Conservation (phyloP, 208 protist genomes). For the Crithidia expoeki region DNA sequence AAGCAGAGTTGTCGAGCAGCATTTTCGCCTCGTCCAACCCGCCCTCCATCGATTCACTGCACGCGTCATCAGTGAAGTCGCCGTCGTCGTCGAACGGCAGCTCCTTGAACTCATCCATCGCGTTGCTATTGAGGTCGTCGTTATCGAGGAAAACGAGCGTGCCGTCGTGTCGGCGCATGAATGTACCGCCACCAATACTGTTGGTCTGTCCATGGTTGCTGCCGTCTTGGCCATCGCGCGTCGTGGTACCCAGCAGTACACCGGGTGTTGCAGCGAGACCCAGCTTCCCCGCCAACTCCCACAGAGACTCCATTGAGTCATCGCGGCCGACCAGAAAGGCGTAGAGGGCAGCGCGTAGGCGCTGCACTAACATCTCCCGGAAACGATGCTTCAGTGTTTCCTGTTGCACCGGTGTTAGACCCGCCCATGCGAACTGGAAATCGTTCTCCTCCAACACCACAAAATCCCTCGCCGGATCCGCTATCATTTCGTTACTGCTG, state of each 20-base stretch:
- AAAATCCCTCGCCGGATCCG: background rate
- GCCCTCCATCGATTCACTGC: conserved; percentile 1
- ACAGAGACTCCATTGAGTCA: conserved; percentile 15
- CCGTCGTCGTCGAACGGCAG: conserved; percentile 12
- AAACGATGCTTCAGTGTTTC: conserved; percentile 26
- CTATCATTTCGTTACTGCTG: background rate
- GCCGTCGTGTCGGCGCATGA: conserved; percentile 28
- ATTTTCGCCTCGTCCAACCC: background rate
- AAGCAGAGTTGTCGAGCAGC: conserved; percentile 13
- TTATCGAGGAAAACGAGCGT: conserved; percentile 20
- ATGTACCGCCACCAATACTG: conserved; percentile 3
- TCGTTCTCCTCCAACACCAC: conserved; percentile 20
- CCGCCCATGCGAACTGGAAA: conserved; percentile 21
- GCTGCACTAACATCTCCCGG: conserved; percentile 29
- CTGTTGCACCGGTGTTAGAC: conserved; percentile 14
- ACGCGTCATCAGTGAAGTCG: background rate
- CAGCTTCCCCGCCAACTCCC: conserved; percentile 23
- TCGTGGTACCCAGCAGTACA: background rate
- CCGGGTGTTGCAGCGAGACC: background rate
- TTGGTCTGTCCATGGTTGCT: background rate
- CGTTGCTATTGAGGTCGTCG: background rate
- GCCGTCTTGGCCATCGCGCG: background rate
- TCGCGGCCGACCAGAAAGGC: conserved; percentile 7
- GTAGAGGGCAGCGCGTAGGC: conserved; percentile 32
- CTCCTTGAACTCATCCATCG: background rate